Conservation (phyloP, 306 rosid genomes). For the Oemleria cerasiformis region DNA sequence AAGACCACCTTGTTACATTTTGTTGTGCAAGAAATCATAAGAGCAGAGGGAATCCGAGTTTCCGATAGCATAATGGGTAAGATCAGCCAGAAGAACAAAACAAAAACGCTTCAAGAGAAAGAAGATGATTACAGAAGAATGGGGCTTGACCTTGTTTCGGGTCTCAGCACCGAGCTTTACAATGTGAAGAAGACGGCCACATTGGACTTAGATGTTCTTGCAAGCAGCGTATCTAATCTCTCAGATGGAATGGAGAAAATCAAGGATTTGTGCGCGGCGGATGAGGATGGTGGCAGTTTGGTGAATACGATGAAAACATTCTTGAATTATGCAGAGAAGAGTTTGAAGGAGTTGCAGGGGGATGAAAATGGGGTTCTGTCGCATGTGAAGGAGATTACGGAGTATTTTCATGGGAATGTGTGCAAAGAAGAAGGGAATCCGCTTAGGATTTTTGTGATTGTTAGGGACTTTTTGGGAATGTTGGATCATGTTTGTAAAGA, state of each 20-base stretch:
- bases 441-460: slow-evolving; percentile 82
- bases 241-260: slow-evolving; percentile 55
- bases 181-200: slow-evolving; percentile 88
- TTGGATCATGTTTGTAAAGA: slow-evolving; percentile 90
- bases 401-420: slow-evolving; percentile 90
- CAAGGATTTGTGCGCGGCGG: slow-evolving; percentile 37
- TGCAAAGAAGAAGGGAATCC: slow-evolving; percentile 80
- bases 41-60: slow-evolving; percentile 75
- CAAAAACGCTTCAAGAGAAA: slow-evolving; percentile 58
- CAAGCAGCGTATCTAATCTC: slow-evolving; percentile 59
- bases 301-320: slow-evolving; percentile 47
- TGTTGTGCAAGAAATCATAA: slow-evolving; percentile 83
- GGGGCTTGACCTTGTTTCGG: slow-evolving; percentile 88
- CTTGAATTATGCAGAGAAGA: slow-evolving; percentile 46
- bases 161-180: slow-evolving; percentile 79
- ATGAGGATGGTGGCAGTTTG: slow-evolving; percentile 39
- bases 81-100: slow-evolving; percentile 58
- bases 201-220: slow-evolving; percentile 77
- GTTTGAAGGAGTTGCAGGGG: slow-evolving; percentile 49
- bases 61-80: slow-evolving; percentile 95
- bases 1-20: slow-evolving; percentile 89
- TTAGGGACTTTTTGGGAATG: slow-evolving; percentile 88
- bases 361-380: slow-evolving; percentile 66
- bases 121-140: slow-evolving; percentile 79
- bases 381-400: slow-evolving; percentile 72